Conservation (phyloP, 176 grass and related monocot genomes). For the Zea luxurians region DNA sequence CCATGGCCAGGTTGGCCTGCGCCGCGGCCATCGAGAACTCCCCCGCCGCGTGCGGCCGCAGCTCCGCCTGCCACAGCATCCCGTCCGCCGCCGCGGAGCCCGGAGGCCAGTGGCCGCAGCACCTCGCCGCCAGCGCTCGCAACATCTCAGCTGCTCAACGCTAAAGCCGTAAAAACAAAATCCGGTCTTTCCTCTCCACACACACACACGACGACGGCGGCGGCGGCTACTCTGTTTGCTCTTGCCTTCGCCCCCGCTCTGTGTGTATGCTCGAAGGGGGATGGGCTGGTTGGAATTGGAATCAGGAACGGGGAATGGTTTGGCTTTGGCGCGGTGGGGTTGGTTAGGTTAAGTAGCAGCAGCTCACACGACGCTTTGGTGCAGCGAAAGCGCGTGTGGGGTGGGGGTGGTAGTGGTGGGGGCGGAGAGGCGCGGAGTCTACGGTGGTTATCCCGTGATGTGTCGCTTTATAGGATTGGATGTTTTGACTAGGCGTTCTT, state of each 20-base stretch:
- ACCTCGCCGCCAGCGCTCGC: slow-evolving; percentile 62
- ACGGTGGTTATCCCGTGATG: slow-evolving; percentile 44
- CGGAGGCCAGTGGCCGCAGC: slow-evolving; percentile 59
- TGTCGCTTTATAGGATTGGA: slow-evolving; percentile 48
- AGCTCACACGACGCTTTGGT: neutral
- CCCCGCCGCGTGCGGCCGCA: slow-evolving; percentile 72
- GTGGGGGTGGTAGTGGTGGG: no score
- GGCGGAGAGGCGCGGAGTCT: slow-evolving; percentile 12
- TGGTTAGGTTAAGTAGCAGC: slow-evolving; percentile 51
- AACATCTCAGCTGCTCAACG: slow-evolving; percentile 9
- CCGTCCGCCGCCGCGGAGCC: slow-evolving; percentile 59
- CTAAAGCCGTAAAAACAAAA: neutral
- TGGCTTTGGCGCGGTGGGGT: neutral
- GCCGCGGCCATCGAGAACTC: slow-evolving; percentile 96
- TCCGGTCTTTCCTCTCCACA: slow-evolving; percentile 6
- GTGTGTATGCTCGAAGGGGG: neutral
- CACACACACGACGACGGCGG: neutral
- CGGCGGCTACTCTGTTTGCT: neutral
- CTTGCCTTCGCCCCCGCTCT: neutral
- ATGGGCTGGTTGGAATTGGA: slow-evolving; percentile 24
- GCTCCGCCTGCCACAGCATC: slow-evolving; percentile 84
- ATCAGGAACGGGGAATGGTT: slow-evolving; percentile 18
- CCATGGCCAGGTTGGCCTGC: slow-evolving; percentile 73
- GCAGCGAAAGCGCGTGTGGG: slow-evolving; percentile 39
- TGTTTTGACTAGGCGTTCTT: slow-evolving; percentile 32